A percentile compares a stretch with the other conserved stretches of the same genome.
Conservation (phyloP, 2,329 filamentous ascomycete genomes). For the Plenodomus lindquistii region DNA sequence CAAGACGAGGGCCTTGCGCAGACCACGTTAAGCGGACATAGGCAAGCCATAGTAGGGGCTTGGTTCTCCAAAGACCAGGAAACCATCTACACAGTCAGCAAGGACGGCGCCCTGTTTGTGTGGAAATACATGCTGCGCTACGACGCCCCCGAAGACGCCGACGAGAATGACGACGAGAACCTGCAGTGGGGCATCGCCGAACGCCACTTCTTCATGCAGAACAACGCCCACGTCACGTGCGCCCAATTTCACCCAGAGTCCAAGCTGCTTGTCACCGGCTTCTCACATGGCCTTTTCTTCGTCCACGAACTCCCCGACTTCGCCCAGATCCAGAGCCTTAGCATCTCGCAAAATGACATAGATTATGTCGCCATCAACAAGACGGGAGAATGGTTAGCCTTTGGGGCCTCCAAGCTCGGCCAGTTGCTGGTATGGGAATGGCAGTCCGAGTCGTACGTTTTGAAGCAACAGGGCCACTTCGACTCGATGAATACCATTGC, state of each 20-base stretch:
- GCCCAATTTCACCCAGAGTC: constrained; percentile 86
- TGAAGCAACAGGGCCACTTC: constrained; percentile 97
- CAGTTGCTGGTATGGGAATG: constrained; percentile 99
- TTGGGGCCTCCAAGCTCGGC: constrained; percentile 91
- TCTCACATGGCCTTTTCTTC: constrained; percentile 91
- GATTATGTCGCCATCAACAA: constrained; percentile 94
- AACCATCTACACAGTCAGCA: constrained; percentile 92
- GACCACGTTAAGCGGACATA: constrained; percentile 87
- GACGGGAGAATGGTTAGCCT: constrained; percentile 94
- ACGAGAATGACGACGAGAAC: constrained; percentile 66
- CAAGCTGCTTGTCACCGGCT: constrained; percentile 93
- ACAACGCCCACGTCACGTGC: constrained; percentile 82
- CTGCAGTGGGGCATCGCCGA: constrained; percentile 90
- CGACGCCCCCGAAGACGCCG: constrained; percentile 56
- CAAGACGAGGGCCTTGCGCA: constrained; percentile 85
- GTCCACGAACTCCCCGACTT: constrained; percentile 96
- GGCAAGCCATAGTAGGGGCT: constrained; percentile 88
- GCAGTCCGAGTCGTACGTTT: constrained; percentile 98
- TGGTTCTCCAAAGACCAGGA: constrained; percentile 97
- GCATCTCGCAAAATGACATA: constrained; percentile 95
- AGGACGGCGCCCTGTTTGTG: constrained; percentile 93
- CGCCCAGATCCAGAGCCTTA: constrained; percentile 88
- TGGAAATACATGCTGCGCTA: constrained; percentile 79
- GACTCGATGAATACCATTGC: constrained; percentile 92
- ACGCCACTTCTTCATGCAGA: constrained; percentile 92